Evolutionary conservation across 2,329 filamentous ascomycete species (phyloP).

Genomic region (Fusarium fracticaudum): DNA sequence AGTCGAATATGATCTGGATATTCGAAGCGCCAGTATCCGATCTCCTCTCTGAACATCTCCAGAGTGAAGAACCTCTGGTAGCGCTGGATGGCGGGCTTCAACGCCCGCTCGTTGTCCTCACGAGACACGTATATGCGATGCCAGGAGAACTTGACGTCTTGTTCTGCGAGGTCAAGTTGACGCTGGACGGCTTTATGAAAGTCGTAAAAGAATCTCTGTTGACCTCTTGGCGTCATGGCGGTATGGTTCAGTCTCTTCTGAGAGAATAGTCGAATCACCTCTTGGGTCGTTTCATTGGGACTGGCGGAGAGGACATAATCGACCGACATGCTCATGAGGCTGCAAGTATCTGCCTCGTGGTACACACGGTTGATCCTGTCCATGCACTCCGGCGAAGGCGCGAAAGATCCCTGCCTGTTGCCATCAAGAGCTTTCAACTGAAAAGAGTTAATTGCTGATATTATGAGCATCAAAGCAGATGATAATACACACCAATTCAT

Average conservation of each 20-base stretch:
- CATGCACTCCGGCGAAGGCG: neutral
- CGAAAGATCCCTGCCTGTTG: conserved; percentile 1
- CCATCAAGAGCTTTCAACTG: conserved; percentile 8
- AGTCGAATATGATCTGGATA: neutral
- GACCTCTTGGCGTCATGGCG: neutral
- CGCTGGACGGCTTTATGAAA: conserved; percentile 16
- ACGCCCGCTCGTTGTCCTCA: neutral
- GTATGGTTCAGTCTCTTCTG: neutral
- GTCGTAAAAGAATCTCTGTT: conserved; percentile 1
- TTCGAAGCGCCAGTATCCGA: neutral
- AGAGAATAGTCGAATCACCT: neutral
- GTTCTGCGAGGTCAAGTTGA: conserved; percentile 21
- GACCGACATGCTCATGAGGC: conserved; percentile 6
- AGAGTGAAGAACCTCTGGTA: conserved; percentile 30
- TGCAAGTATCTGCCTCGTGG: neutral
- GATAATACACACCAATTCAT: conserved; percentile 9
- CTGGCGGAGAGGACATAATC: neutral
- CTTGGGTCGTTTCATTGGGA: neutral
- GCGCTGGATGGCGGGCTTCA: conserved; percentile 14
- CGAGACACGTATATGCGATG: conserved; percentile 21
- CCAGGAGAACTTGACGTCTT: conserved; percentile 25
- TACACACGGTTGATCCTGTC: conserved; percentile 4
- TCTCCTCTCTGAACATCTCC: neutral
- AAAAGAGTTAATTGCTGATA: neutral
- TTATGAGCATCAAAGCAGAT: neutral